Percentiles rank a stretch among this genome's conserved stretches.
Evolutionary conservation across 129 eudicot genomes (phyloP).

Genomic region (Saposhnikovia divaricata): DNA sequence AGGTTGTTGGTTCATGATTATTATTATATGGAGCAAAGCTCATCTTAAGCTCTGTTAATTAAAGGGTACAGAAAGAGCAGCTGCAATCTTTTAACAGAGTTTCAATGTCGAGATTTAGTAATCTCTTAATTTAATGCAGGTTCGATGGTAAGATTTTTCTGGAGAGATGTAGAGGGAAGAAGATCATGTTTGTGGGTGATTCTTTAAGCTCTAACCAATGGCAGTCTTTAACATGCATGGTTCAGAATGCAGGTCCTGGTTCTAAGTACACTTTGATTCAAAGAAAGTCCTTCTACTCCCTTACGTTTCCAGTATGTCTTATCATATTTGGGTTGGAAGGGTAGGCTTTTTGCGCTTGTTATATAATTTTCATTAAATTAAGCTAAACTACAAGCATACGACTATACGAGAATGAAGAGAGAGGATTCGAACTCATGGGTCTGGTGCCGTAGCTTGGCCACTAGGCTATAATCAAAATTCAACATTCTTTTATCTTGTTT

Average conservation of each 20-base stretch:
- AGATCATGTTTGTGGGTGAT: conserved; percentile 87
- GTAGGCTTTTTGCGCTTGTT: too few species aligned
- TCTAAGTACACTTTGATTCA: conserved; percentile 38
- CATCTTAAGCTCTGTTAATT: too few species aligned
- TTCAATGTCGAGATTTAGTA: background rate
- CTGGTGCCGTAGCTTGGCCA: background rate
- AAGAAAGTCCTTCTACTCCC: conserved; percentile 34
- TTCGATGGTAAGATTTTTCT: conserved; percentile 55
- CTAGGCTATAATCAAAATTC: background rate
- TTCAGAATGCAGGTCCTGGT: conserved; percentile 39
- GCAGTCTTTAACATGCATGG: conserved; percentile 81
- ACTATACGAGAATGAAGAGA: background rate
- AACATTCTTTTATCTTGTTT: too few species aligned
- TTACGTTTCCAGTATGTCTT: conserved; percentile 48
- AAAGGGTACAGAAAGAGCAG: too few species aligned
- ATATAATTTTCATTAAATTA: background rate
- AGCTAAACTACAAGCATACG: background rate
- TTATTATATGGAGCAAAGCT: too few species aligned
- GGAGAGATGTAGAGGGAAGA: conserved; percentile 48
- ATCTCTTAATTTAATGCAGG: conserved; percentile 19
- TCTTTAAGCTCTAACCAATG: conserved; percentile 70
- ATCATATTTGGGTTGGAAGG: too few species aligned
- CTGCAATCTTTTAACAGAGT: too few species aligned
- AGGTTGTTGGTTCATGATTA: too few species aligned
- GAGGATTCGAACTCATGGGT: background rate